These are phyloP conservation scores for Centella asiatica DNA, from an alignment of 129 eudicot genomes.

Conservation along the genomic window DNA sequence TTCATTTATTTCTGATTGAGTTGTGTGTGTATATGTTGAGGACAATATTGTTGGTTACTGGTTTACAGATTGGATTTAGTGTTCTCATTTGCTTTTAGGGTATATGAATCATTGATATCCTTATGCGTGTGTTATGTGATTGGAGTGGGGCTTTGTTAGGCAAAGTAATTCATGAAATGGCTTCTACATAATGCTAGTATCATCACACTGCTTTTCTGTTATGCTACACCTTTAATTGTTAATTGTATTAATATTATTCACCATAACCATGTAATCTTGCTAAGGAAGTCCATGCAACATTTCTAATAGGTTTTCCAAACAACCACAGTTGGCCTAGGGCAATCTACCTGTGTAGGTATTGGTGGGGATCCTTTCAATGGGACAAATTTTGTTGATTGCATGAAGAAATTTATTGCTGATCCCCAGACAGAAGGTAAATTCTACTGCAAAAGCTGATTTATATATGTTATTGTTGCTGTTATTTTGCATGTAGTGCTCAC, in stretches of 20 bases:
- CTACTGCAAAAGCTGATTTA: neutral
- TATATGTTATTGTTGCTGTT: neutral
- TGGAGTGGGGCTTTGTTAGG: neutral
- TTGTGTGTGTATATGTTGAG: neutral
- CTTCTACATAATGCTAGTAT: constrained; percentile 6
- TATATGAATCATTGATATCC: neutral
- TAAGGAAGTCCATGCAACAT: constrained; percentile 5
- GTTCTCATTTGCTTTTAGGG: neutral
- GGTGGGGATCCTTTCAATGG: constrained; percentile 99
- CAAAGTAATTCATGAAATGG: constrained; percentile 10
- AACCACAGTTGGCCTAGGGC: constrained; percentile 94
- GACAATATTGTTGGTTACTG: neutral
- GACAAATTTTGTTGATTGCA: constrained; percentile 95
- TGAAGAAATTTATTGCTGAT: constrained; percentile 83
- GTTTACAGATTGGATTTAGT: too few species aligned
- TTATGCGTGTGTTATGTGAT: neutral
- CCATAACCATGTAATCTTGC: neutral
- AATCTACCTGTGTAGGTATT: constrained; percentile 94
- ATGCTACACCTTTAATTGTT: constrained; percentile 1
- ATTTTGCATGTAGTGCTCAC: neutral
- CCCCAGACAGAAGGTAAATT: constrained; percentile 97
- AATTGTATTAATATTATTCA: neutral
- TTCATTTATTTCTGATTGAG: neutral
- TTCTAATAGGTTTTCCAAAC: constrained; percentile 87
- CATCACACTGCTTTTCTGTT: too few species aligned